phyloP scores from a whole-genome alignment of 2,329 filamentous ascomycete species.

The Aulographum hederae region DNA sequence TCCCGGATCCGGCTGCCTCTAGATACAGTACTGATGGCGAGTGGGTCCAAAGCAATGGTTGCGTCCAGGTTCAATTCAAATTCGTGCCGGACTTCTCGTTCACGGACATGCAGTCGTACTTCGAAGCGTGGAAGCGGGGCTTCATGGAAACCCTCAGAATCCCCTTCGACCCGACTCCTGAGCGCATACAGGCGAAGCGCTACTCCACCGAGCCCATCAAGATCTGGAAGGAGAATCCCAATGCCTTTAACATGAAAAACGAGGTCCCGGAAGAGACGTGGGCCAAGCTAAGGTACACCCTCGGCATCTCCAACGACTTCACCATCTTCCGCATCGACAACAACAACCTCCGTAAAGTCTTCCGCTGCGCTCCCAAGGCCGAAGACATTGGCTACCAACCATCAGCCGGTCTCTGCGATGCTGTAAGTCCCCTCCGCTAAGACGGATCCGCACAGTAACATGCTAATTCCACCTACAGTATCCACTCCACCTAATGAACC shows the following conservation, averaged over 20 bases:
- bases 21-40: conserved; percentile 30
- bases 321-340: conserved; percentile 52
- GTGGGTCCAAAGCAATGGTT: conserved; percentile 35
- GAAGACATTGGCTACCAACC: conserved; percentile 45
- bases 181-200: conserved; percentile 37
- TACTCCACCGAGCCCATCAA: conserved; percentile 41
- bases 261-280: conserved; percentile 26
- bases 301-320: conserved; percentile 48
- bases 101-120: too few species aligned
- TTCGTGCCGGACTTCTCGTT: conserved; percentile 19
- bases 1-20: conserved; percentile 42
- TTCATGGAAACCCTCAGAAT: conserved; percentile 51
- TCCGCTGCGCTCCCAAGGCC: conserved; percentile 38
- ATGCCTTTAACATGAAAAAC: conserved; percentile 24
- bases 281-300: conserved; percentile 41
- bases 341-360: conserved; percentile 36
- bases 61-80: conserved; percentile 49
- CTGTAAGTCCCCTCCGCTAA: conserved; percentile 28
- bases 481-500: conserved; percentile 48
- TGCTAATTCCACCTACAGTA: conserved; percentile 27
- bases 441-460: conserved; percentile 1
- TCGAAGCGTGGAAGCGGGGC: too few species aligned
- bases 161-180: conserved; percentile 41
- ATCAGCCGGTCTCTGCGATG: conserved; percentile 50
- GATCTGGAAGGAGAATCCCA: conserved; percentile 43